Evolutionary conservation across 129 eudicot species (phyloP), one percentile per base, ranked within the genome.

Genomic region (Artemisia argyi): DNA sequence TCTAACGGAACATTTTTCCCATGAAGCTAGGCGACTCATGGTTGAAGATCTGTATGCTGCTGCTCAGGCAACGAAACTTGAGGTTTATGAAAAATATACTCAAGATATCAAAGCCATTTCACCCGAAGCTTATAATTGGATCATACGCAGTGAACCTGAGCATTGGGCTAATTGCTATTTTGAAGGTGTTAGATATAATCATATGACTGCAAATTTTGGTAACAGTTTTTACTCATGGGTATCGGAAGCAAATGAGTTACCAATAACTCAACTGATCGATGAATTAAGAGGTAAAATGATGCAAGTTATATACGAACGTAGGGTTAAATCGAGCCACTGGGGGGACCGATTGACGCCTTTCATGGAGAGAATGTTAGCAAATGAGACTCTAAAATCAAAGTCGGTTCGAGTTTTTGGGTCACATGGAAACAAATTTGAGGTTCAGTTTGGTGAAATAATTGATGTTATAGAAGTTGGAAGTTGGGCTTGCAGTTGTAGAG

Each of bases 1-100:
- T 71, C 65, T 81, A n/a, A 71, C 69, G 15, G 80, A 80, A n/a
- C 88, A 82, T 54, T 84, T 84, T 78, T 80, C 88, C 28, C 80
- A 84, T 32, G 84, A 80, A 22, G 84, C 76, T 4, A 69, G 76
- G 52, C 53, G 84, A 13, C 72, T 80, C 5, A 80, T 80, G 81
- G 81, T 75, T 39, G 78, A 75, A 51, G 81, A 75, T 75, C 55
- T 80, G 17, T 80, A 75, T 16, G 68, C 81, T 18, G 84, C 84
- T 49, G 80, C 84, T n/a, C 52, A 80, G 2, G 84, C 80, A 58
- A 65, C 81, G 15, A 80, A 64, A 66, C 65, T 54, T 0, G 78
- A 63, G 67, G 77, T 61, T 13, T 80, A 69, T 18, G 52, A 58
- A n/a, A 68, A 70, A 32, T 75, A 47, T 46, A 56, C 68, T 5